Evolutionary conservation across 1,284 basidiomycete genomes (phyloP), one percentile per base, ranked within the genome.

Genomic region (Pseudozyma sp.): DNA sequence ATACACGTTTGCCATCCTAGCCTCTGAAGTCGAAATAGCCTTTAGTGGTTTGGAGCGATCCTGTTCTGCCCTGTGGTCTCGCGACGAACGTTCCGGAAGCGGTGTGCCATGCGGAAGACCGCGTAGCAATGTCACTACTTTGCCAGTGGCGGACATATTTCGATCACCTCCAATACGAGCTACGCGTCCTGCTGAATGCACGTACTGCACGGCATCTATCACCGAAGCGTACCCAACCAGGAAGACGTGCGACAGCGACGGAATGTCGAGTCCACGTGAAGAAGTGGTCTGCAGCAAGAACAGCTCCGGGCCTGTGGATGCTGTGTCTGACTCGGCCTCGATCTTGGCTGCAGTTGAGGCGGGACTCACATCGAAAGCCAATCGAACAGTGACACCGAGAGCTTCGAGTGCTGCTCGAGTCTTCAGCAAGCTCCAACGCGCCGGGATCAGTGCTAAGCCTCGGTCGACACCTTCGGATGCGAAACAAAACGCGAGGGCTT

Each of bases 241-340:
- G 45, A 83, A 85, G 31, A 83, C 82, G 49, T 85, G 82, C 44
- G 69, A 70, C 18, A 85, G 78, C 16, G 50, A 61, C 1, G 80
- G 81, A 40, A 85, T 53, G 60, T 85, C 82, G 7, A 85, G 71
- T 6, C 83, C 83, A 13, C 83, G 81, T 16, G 79, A 73, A 14
- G 75, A 76, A 6, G 73, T 77, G 5, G 76, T 69, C 47, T 80
- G 77, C 50, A 82, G 70, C 39, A 84, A 43, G 42, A 72, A 79
- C 31, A 84, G 70, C 36, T 69, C 73, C 0, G 79, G 71, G 2
- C 9, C 47, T 4, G 36, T 42, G 1, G 51, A 14, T 18, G 58
- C 25, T 11, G 35, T 45, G 12, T 11, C 47, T 19, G 18, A n/a
- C 21, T 36, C 52, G 36, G 16, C 21, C 21, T 31, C 52, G 36